Percentiles rank a stretch among this genome's conserved stretches.
phyloP scores from a whole-genome alignment of 805 yeast genomes.

The Candida mattraensis region DNA sequence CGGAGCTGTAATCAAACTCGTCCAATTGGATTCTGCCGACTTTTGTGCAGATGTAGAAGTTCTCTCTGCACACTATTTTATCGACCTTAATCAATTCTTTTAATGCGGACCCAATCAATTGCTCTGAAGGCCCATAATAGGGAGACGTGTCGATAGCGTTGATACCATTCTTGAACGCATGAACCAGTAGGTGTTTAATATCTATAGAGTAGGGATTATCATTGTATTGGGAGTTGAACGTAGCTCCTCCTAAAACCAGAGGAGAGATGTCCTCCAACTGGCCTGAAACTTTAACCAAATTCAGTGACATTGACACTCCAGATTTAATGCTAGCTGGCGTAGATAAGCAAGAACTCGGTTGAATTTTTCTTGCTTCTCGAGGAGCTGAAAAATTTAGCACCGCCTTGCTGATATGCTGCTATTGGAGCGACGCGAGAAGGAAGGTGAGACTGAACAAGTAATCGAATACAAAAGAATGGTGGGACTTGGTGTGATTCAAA shows the following conservation, averaged over 20 bases:
- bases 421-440: no score
- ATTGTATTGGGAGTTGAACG: conserved; percentile 78
- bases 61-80: conserved; percentile 52
- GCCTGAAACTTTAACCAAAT: conserved; percentile 24
- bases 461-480: neutral
- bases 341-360: neutral
- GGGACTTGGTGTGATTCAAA: neutral
- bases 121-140: conserved; percentile 88
- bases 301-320: conserved; percentile 18
- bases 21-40: conserved; percentile 73
- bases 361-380: no score
- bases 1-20: conserved; percentile 73
- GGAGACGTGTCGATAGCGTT: conserved; percentile 89
- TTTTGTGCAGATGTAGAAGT: conserved; percentile 75
- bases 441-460: no score
- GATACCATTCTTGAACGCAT: conserved; percentile 67
- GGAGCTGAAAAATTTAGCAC: no score
- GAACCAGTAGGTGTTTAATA: conserved; percentile 51
- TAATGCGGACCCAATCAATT: conserved; percentile 67
- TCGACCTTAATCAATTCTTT: conserved; percentile 31
- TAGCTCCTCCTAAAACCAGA: conserved; percentile 84
- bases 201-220: conserved; percentile 64
- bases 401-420: no score
- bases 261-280: conserved; percentile 45
- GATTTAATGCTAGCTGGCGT: neutral